Base-by-base conservation (phyloP, 768 basidiomycete genomes). In the Russula lepida region DNA sequence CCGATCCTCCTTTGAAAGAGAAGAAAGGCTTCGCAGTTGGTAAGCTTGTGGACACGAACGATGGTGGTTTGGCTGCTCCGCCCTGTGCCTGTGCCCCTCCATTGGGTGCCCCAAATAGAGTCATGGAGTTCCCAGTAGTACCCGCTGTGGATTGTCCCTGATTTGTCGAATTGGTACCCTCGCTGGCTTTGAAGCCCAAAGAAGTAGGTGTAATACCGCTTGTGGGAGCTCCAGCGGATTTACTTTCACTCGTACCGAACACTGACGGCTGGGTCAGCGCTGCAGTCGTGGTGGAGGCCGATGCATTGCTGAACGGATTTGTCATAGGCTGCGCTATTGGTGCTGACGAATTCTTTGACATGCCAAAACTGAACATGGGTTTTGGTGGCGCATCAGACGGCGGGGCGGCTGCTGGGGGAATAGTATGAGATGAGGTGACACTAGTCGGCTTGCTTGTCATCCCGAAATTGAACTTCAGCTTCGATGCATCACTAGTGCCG, bases 391-490 rank as follows among this genome's bases (percentile, higher is more conserved):
- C 17, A 54, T 48, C 56, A 21, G 60, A 55, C 7, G 65, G 8
- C 32, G 58, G 11, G 19, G 58, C 9, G 52, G 56, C 6, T 54
- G 30, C 58, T 39, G 64, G 63, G 28, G 49, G 28, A 8, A 63
- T 60, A 3, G n/a, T n/a, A n/a, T n/a, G n/a, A n/a, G 62, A 52
- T 25, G 44, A 19, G 17, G 60, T 48, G 13, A 54, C 25, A 39
- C 33, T 32, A 28, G 67, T 47, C 21, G 66, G 48, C 44, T 63
- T 64, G 35, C 46, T 60, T 32, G 62, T 44, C 47, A 70, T 56
- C n/a, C 58, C 58, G 50, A 68, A 68, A 44, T 66, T 44, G 32
- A 68, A 66, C 32, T 64, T 66, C 46, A 62, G 61, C 54, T 60
- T 63, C n/a, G 56, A 28, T 49, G 54, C 41, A 52, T 53, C 60